Conservation (phyloP, 2,329 filamentous ascomycete species). For the Nigrospora oryzae region DNA sequence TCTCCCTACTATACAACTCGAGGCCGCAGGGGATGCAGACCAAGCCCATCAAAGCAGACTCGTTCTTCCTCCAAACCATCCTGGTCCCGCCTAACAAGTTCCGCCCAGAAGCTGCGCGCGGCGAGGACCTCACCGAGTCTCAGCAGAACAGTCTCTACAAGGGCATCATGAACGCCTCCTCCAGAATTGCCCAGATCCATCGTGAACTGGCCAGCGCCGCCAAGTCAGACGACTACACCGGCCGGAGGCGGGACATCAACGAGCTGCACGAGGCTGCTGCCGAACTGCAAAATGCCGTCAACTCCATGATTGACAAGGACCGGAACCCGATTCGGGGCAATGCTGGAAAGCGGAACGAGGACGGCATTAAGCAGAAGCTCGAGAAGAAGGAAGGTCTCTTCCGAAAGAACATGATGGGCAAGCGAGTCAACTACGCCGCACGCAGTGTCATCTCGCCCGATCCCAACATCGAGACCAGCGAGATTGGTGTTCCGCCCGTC, state of each 20-base stretch:
- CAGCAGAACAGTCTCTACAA: slow-evolving; percentile 86
- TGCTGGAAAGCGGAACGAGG: slow-evolving; percentile 71
- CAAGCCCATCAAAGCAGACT: slow-evolving; percentile 66
- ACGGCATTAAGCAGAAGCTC: slow-evolving; percentile 94
- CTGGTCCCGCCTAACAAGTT: slow-evolving; percentile 90
- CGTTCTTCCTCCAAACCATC: slow-evolving; percentile 87
- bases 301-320: slow-evolving; percentile 84
- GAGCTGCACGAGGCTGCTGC: slow-evolving; percentile 78
- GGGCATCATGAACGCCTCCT: slow-evolving; percentile 68
- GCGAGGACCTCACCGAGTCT: slow-evolving; percentile 75
- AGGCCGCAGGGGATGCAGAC: slow-evolving; percentile 52
- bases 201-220: slow-evolving; percentile 51
- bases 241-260: slow-evolving; percentile 54
- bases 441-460: slow-evolving; percentile 97
- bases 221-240: slow-evolving; percentile 18
- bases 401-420: slow-evolving; percentile 99
- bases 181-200: slow-evolving; percentile 65
- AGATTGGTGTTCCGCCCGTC: slow-evolving; percentile 96
- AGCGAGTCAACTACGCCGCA: slow-evolving; percentile 96
- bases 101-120: slow-evolving; percentile 75
- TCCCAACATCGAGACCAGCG: slow-evolving; percentile 97
- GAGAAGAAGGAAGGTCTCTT: slow-evolving; percentile 99
- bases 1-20: slow-evolving; percentile 78
- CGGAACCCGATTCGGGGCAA: slow-evolving; percentile 75
- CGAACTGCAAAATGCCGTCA: slow-evolving; percentile 79